phyloP scores from a whole-genome alignment of 176 grass and related monocot genomes.

The Cenchrus fungigraminus region DNA sequence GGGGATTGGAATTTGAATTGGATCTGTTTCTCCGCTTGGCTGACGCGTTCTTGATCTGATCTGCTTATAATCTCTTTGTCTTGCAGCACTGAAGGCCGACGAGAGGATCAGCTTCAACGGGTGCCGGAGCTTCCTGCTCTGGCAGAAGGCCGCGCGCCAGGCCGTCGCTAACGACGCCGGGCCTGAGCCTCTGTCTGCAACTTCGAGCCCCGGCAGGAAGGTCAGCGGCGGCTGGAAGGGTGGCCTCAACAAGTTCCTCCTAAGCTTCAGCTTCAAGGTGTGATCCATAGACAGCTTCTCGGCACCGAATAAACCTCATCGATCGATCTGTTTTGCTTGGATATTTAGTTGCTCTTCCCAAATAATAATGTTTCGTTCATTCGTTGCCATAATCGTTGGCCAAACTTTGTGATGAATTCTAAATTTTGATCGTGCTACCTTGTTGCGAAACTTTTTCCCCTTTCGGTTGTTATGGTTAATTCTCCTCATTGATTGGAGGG shows the following conservation, averaged over 20 bases:
- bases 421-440: no score
- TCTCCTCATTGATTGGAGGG: no score
- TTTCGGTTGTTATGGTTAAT: no score
- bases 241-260: constrained; percentile 58
- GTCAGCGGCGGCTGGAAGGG: constrained; percentile 54
- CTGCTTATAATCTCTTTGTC: no score
- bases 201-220: constrained; percentile 23
- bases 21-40: neutral
- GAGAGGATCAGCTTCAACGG: constrained; percentile 64
- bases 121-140: constrained; percentile 66
- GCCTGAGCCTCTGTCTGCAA: neutral
- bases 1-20: neutral
- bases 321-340: neutral
- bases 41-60: neutral
- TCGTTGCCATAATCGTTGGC: neutral
- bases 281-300: constrained; percentile 34
- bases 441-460: no score
- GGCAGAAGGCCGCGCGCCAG: constrained; percentile 40
- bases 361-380: no score
- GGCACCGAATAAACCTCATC: constrained; percentile 3
- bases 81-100: constrained; percentile 52
- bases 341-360: neutral
- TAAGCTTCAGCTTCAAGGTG: constrained; percentile 67
- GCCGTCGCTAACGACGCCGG: neutral
- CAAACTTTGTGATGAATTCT: no score